Percentiles rank a stretch among this genome's conserved stretches.
phyloP scores from a whole-genome alignment of 78 protist genomes.

The Guillardia theta region DNA sequence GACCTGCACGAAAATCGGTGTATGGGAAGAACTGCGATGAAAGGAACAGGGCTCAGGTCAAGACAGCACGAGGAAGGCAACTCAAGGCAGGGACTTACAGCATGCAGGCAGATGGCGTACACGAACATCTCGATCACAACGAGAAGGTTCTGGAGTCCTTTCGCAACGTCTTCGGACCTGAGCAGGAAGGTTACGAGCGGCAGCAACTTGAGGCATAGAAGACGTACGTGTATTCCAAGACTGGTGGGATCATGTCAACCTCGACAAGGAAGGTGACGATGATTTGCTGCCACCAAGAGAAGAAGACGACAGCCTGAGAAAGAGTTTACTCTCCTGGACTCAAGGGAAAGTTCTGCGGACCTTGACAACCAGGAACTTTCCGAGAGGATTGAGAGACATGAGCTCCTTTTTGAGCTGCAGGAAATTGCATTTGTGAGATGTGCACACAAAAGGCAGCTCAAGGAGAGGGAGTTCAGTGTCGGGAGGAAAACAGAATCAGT shows the following conservation, averaged over 20 bases:
- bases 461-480: too few relatives aligned
- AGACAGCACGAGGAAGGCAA: too few relatives aligned
- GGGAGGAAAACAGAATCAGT: too few relatives aligned
- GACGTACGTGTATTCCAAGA: background rate
- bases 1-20: background rate
- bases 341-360: background rate
- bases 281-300: conserved; percentile 8
- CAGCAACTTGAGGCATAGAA: background rate
- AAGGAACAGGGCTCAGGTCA: too few relatives aligned
- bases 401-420: background rate
- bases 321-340: too few relatives aligned
- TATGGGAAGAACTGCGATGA: background rate
- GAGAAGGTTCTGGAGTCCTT: conserved; percentile 17
- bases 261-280: background rate
- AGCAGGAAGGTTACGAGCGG: background rate
- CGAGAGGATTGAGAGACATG: background rate
- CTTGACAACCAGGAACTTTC: background rate
- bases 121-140: conserved; percentile 19
- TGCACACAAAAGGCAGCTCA: too few relatives aligned
- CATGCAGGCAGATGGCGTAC: background rate
- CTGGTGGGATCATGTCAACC: background rate
- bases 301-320: conserved; percentile 9
- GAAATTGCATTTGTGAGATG: background rate
- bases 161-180: conserved; percentile 5
- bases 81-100: too few relatives aligned